Base-by-base conservation (phyloP, 495 filamentous ascomycete species). In the Aspergillus asperescens region DNA sequence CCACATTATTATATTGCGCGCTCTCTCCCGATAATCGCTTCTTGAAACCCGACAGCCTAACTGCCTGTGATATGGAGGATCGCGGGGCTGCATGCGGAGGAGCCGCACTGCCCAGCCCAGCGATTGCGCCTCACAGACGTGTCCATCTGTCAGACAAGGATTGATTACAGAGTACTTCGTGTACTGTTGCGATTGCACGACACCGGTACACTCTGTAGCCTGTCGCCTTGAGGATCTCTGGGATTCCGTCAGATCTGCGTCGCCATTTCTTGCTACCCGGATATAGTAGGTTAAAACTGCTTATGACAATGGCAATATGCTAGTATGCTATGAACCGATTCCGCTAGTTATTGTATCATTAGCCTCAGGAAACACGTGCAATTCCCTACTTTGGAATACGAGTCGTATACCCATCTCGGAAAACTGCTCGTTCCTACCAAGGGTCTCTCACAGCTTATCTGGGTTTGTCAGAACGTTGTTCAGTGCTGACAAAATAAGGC, bases 1-100 rank as follows among this genome's bases (percentile, higher is more conserved):
- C 37, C 41, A 25, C n/a, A 20, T 16, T 27, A n/a, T n/a, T n/a
- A n/a, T n/a, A n/a, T n/a, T n/a, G n/a, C n/a, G n/a, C n/a, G n/a
- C n/a, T n/a, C n/a, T n/a, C n/a, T n/a, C n/a, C n/a, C n/a, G n/a
- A n/a, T n/a, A 34, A 34, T 34, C 31, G 10, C 15, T 12, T 34
- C n/a, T n/a, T n/a, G n/a, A n/a, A n/a, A n/a, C n/a, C n/a, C n/a
- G n/a, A n/a, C n/a, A n/a, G n/a, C n/a, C n/a, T n/a, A n/a, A 24
- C 39, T 42, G 39, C 39, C 19, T 42, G 9, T 35, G n/a, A 32
- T 5, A 3, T 2, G 10, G 39, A 40, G 20, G 23, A 13, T n/a
- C n/a, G 41, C 41, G 41, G 41, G 23, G 41, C 41, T 44, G 41
- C n/a, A 8, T 46, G 29, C 44, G 29, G 44, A 47, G 39, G 28